Evolutionary conservation across 73 alveolate genomes (phyloP).

Genomic region (Symbiodinium natans): DNA sequence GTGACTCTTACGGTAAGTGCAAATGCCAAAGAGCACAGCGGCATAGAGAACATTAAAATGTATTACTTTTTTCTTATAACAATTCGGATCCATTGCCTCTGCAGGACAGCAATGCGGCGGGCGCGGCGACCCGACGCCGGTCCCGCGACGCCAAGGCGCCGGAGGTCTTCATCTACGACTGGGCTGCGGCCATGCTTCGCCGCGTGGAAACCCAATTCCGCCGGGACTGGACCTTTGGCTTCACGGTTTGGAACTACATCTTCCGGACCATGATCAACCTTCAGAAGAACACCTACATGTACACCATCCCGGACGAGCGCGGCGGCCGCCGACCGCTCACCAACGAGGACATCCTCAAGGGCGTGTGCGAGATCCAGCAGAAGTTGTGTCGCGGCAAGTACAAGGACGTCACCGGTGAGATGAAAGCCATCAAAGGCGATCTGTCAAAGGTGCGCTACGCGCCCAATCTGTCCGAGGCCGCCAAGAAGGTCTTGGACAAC

Average conservation of each 20-base stretch:
- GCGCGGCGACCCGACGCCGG: neutral
- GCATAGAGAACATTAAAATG: neutral
- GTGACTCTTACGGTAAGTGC: no score
- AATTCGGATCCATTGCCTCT: neutral
- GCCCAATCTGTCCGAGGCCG: neutral
- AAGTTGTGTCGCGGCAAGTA: neutral
- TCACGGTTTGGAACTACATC: conserved; percentile 48
- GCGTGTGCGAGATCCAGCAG: neutral
- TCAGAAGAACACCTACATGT: conserved; percentile 23
- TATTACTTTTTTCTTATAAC: neutral
- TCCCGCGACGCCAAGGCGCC: neutral
- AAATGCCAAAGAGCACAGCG: no score
- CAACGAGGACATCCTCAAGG: conserved; percentile 7
- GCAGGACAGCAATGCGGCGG: neutral
- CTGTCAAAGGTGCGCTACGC: conserved; percentile 12
- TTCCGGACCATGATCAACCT: conserved; percentile 46
- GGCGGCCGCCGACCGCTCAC: neutral
- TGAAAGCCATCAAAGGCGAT: conserved; percentile 21
- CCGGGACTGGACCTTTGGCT: conserved; percentile 43
- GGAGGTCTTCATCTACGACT: neutral
- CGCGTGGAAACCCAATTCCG: conserved; percentile 52
- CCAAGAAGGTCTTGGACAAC: conserved; percentile 10
- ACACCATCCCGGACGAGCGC: neutral
- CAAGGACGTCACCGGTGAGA: conserved; percentile 1
- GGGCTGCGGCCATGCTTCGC: conserved; percentile 59